Evolutionary conservation across 2,329 filamentous ascomycete genomes (phyloP).

Genomic region (Neurospora crassa): DNA sequence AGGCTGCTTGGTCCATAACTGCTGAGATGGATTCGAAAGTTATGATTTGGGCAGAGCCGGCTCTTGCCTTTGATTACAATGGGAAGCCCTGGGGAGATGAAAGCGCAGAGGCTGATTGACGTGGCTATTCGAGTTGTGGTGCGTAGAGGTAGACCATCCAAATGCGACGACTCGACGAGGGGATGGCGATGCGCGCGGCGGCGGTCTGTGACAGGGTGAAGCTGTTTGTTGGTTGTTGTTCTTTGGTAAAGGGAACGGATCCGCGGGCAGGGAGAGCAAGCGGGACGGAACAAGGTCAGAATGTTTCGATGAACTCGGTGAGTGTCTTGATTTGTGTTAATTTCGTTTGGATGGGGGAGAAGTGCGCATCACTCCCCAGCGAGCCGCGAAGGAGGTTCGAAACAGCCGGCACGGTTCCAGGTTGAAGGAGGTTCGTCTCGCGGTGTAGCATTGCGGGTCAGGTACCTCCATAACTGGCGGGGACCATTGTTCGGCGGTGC

Average conservation of each 20-base stretch:
- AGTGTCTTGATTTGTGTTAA: neutral
- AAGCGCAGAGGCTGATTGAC: neutral
- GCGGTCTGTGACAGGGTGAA: neutral
- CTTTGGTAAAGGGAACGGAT: neutral
- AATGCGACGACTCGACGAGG: neutral
- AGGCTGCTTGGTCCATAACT: conserved; percentile 62
- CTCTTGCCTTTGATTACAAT: conserved; percentile 5
- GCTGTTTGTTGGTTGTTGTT: neutral
- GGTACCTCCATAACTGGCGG: neutral
- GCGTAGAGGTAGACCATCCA: neutral
- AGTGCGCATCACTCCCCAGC: neutral
- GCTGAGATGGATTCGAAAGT: conserved; percentile 16
- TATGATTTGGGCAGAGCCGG: conserved; percentile 7
- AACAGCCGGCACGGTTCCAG: neutral
- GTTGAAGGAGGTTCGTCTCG: neutral
- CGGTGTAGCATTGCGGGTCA: neutral
- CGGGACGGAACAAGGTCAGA: neutral
- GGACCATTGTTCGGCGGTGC: neutral
- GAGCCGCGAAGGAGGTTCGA: neutral
- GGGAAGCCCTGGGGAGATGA: neutral
- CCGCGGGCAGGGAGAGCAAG: neutral
- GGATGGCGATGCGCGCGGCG: neutral
- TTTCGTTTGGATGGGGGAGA: neutral
- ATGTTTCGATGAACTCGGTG: neutral
- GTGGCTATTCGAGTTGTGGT: neutral